Evolutionary conservation across 129 eudicot species (phyloP), one percentile per base, ranked within the genome.

Genomic region (Escallonia herrerae): DNA sequence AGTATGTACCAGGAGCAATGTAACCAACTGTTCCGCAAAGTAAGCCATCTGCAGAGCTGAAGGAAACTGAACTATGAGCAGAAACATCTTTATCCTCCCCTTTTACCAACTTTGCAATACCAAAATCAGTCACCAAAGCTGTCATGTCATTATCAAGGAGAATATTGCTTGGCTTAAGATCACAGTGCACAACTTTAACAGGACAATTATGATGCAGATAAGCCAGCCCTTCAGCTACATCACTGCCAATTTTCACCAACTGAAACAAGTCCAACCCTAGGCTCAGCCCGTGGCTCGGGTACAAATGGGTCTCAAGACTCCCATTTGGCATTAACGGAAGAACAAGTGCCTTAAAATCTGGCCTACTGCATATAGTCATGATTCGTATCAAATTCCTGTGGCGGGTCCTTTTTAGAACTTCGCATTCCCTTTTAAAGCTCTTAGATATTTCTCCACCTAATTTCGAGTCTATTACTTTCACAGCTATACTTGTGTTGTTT

Each of bases 91-190:
- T 84, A n/a, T 67, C 79, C 5, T 64, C 87, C 11, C 72, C 87
- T 66, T 80, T 81, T 7, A 86, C 81, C 76, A 90, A 56, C 60
- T 56, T 81, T 22, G 97, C 84, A 48, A 90, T 90, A 2, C 97
- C 97, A 74, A 90, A 90, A 82, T 90, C 97, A 3, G 95, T 77
- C 9, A 90, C 82, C 67, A 90, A 68, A 62, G 97, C 97, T 8
- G 80, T 84, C 89, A 90, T 81, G 70, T 90, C 91, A 64, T 86
- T 78, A 48, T 90, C 95, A 7, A 90, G 83, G 44, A 90, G 88
- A 80, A 90, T 84, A 64, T 90, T 90, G 78, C 95, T 90, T 11
- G 97, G 97, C 62, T 90, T 90, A 3, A 90, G 85, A 77, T 90
- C 97, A 79, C 97, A 86, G 51, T 90, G 97, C 63, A 86, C 95